Percentiles rank a stretch among this genome's conserved stretches.
These are phyloP conservation scores for Paspalum notatum DNA, from an alignment of 176 grass and related monocot species.

Conservation along the genomic window DNA sequence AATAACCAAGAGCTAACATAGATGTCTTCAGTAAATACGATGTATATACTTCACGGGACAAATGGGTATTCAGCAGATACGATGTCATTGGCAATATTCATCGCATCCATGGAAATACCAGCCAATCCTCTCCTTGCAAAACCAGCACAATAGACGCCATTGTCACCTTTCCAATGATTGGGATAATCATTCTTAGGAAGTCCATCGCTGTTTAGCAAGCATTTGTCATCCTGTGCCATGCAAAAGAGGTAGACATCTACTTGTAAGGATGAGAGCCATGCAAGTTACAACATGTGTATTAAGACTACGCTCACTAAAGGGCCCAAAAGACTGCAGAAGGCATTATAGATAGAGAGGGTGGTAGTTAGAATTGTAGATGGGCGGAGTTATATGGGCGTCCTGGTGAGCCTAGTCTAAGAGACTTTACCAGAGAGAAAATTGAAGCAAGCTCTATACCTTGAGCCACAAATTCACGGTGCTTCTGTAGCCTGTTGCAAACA, in stretches of 20 bases:
- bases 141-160: slow-evolving; percentile 48
- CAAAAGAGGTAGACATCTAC: background rate
- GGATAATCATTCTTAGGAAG: slow-evolving; percentile 27
- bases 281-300: background rate
- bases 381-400: no score
- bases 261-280: background rate
- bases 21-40: no score
- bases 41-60: background rate
- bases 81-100: slow-evolving; percentile 40
- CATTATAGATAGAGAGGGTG: no score
- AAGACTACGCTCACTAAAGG: no score
- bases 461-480: slow-evolving; percentile 47
- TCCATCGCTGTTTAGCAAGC: slow-evolving; percentile 13
- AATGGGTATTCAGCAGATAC: background rate
- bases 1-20: background rate
- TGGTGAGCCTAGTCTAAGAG: no score
- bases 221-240: background rate
- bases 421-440: background rate
- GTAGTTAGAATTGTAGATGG: no score
- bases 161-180: slow-evolving; percentile 49
- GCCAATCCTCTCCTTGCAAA: slow-evolving; percentile 30
- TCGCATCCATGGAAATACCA: slow-evolving; percentile 40
- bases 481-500: slow-evolving; percentile 63
- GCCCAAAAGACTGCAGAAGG: no score
- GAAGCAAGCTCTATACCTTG: slow-evolving; percentile 26